Evolutionary conservation across 768 basidiomycete species (phyloP), one percentile per base, ranked within the genome.

Genomic region (Termitomyces sp.): DNA sequence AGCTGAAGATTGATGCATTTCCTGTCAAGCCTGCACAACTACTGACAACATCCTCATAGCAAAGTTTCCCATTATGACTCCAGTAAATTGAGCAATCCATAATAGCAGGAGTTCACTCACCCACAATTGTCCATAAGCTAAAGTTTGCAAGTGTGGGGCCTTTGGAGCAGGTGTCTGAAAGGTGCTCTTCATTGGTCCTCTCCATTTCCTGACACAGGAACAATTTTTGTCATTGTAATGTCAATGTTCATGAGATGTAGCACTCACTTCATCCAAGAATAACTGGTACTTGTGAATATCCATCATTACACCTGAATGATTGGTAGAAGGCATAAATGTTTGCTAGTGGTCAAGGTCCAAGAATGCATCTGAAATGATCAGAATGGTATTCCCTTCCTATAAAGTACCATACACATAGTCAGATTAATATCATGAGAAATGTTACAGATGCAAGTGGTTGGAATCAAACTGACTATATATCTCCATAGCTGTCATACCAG

Each of bases 201-300:
- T 70, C 69, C 54, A 81, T 77, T 0, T 72, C 75, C 80, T 85
- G 58, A 2, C n/a, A 26, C 60, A 26, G 8, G 53, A 4, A 44
- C 5, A 3, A 30, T 36, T 18, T 6, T 28, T 10, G 26, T 30
- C 44, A 32, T 6, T 16, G 8, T 10, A 32, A 30, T 13, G 16
- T 50, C 2, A 20, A 26, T 30, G 16, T 52, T 10, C 22, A 7
- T n/a, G 1, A 2, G 16, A 28, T n/a, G 24, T 52, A 26, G n/a
- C 40, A 68, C 82, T 68, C 64, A 87, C 87, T 16, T 72, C 69
- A 35, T 77, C 62, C n/a, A 77, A 79, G 72, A 91, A 91, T 70
- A 91, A 79, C 65, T 90, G 87, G 65, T 91, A 91, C 52, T 86
- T 82, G 66, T 91, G 89, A 36, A 86, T 90, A 68, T 91, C 90